Evolutionary conservation across 129 eudicot genomes (phyloP).

Genomic region (Smallanthus sonchifolius): DNA sequence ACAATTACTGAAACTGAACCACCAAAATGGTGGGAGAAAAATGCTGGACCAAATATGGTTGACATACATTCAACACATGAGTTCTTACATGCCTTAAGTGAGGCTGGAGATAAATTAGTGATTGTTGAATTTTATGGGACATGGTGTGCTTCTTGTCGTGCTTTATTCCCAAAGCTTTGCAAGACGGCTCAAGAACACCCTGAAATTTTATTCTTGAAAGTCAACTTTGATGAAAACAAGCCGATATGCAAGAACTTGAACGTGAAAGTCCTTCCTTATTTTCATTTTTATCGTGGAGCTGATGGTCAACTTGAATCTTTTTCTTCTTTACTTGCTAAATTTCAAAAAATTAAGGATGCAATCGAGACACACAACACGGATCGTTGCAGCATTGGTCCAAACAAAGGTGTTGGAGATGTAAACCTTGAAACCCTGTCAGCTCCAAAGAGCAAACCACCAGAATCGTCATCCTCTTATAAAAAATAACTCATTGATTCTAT

Average conservation of each 20-base stretch:
- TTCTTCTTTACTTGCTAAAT: conserved; percentile 90
- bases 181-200: conserved; percentile 82
- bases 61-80: conserved; percentile 36
- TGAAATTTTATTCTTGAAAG: conserved; percentile 81
- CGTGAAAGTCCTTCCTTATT: conserved; percentile 92
- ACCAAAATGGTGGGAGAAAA: conserved; percentile 99
- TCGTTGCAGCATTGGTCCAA: conserved; percentile 77
- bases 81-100: conserved; percentile 65
- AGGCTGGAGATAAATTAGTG: conserved; percentile 90
- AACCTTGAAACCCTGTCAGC: conserved; percentile 42
- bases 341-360: conserved; percentile 94
- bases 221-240: conserved; percentile 87
- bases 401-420: conserved; percentile 65
- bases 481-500: neutral
- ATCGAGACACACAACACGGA: conserved; percentile 73
- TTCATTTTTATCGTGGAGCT: conserved; percentile 95
- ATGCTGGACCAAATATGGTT: conserved; percentile 60
- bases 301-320: conserved; percentile 76
- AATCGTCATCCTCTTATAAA: conserved; percentile 20
- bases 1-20: conserved; percentile 73
- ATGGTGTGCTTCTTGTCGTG: conserved; percentile 98
- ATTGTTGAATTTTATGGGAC: conserved; percentile 93
- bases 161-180: conserved; percentile 97
- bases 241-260: conserved; percentile 95
- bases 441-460: conserved; percentile 42